A percentile compares a stretch with the other conserved stretches of the same genome.
phyloP scores from a whole-genome alignment of 768 basidiomycete species.

The Auriscalpium microsporum region DNA sequence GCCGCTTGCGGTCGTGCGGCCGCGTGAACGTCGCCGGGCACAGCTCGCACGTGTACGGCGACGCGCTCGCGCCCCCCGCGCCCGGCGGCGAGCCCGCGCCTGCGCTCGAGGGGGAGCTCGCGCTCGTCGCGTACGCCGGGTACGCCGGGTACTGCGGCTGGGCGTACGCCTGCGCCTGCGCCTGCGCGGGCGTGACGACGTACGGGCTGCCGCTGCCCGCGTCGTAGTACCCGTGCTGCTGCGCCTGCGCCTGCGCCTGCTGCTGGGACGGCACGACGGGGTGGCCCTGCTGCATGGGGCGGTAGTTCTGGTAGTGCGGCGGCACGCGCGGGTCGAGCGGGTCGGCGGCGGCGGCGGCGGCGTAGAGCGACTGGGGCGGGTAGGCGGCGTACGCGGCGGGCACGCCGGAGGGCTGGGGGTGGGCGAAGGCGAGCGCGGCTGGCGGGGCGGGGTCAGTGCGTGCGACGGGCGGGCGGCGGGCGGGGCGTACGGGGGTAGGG shows the following conservation, averaged over 20 bases:
- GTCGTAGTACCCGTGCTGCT: conserved; percentile 2
- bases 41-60: conserved; percentile 63
- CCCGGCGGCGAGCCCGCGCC: conserved; percentile 12
- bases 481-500: no score
- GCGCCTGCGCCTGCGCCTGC: neutral
- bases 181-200: neutral
- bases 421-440: no score
- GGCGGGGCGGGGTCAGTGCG: no score
- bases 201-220: conserved; percentile 7
- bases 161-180: neutral
- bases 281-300: conserved; percentile 9
- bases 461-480: no score
- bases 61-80: conserved; percentile 34
- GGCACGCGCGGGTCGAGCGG: conserved; percentile 11
- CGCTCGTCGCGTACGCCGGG: neutral
- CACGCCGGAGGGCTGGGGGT: no score
- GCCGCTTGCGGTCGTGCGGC: conserved; percentile 74
- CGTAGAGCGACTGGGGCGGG: neutral
- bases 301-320: conserved; percentile 11
- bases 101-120: no score
- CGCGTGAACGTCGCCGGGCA: conserved; percentile 77
- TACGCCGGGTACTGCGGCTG: neutral
- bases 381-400: no score
- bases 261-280: conserved; percentile 13
- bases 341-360: neutral